A percentile compares a stretch with the other conserved stretches of the same genome.
Conservation (phyloP, 306 rosid genomes). For the Casuarina glauca region DNA sequence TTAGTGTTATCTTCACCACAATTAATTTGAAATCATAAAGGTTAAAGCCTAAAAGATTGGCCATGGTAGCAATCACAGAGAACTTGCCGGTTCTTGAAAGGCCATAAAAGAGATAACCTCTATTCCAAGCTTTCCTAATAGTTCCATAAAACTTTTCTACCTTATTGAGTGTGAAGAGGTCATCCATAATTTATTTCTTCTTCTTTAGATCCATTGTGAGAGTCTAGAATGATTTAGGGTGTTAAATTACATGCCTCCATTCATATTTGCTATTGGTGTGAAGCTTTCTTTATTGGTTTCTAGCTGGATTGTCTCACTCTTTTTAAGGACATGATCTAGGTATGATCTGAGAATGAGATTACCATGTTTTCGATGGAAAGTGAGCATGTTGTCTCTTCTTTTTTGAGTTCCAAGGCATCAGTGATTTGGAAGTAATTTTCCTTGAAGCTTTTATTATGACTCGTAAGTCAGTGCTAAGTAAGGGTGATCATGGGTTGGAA, state of each 20-base stretch:
- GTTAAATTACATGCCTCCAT: constrained; percentile 74
- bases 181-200: constrained; percentile 60
- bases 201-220: constrained; percentile 54
- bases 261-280: constrained; percentile 53
- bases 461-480: too few species aligned
- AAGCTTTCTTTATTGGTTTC: constrained; percentile 63
- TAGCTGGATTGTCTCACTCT: constrained; percentile 43
- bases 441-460: constrained; percentile 49
- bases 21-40: constrained; percentile 71
- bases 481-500: too few species aligned
- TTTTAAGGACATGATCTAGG: too few species aligned
- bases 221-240: constrained; percentile 69
- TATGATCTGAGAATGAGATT: too few species aligned
- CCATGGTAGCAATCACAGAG: constrained; percentile 83
- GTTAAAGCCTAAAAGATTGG: constrained; percentile 59
- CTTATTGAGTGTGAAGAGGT: constrained; percentile 53
- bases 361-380: too few species aligned
- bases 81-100: constrained; percentile 87
- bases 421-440: constrained; percentile 36
- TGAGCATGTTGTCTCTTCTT: constrained; percentile 62
- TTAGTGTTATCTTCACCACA: constrained; percentile 64
- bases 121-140: constrained; percentile 81
- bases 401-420: constrained; percentile 38
- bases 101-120: constrained; percentile 72
- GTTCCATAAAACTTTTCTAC: constrained; percentile 54